phyloP scores from a whole-genome alignment of 2,329 filamentous ascomycete genomes.

The Arthroderma uncinatum region DNA sequence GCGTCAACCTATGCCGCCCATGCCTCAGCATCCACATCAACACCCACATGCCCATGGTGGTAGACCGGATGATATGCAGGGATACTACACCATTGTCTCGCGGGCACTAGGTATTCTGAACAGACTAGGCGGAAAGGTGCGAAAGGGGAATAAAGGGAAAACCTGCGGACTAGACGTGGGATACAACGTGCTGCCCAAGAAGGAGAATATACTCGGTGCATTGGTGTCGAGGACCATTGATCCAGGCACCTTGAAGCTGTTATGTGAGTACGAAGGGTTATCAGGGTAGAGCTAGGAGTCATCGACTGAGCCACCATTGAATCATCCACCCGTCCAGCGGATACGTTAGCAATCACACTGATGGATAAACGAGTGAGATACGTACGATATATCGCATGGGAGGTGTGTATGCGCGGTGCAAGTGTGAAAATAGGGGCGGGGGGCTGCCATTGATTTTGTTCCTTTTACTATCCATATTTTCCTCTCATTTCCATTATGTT shows the following conservation, averaged over 20 bases:
- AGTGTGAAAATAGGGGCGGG: background rate
- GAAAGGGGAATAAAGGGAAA: slow-evolving; percentile 38
- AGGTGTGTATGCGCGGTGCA: too few relatives aligned
- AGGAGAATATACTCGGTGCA: slow-evolving; percentile 55
- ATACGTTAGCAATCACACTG: background rate
- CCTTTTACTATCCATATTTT: background rate
- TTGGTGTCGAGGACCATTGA: slow-evolving; percentile 57
- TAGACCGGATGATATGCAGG: slow-evolving; percentile 33
- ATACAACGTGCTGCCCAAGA: slow-evolving; percentile 52
- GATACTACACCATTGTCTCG: slow-evolving; percentile 48
- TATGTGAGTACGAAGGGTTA: slow-evolving; percentile 53
- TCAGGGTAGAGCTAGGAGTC: slow-evolving; percentile 31
- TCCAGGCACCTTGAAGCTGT: slow-evolving; percentile 51
- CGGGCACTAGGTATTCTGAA: slow-evolving; percentile 58
- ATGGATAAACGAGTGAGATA: too few relatives aligned
- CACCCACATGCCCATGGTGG: slow-evolving; percentile 20
- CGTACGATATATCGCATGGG: too few relatives aligned
- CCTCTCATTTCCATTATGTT: background rate
- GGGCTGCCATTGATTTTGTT: background rate
- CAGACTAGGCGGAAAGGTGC: slow-evolving; percentile 55
- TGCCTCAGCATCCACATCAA: slow-evolving; percentile 25
- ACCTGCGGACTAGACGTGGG: slow-evolving; percentile 44
- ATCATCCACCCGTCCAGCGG: too few relatives aligned
- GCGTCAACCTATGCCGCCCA: slow-evolving; percentile 37
- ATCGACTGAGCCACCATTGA: background rate